Evolutionary conservation across 768 basidiomycete genomes (phyloP).

Genomic region (Leucosporidium creatinivorum): DNA sequence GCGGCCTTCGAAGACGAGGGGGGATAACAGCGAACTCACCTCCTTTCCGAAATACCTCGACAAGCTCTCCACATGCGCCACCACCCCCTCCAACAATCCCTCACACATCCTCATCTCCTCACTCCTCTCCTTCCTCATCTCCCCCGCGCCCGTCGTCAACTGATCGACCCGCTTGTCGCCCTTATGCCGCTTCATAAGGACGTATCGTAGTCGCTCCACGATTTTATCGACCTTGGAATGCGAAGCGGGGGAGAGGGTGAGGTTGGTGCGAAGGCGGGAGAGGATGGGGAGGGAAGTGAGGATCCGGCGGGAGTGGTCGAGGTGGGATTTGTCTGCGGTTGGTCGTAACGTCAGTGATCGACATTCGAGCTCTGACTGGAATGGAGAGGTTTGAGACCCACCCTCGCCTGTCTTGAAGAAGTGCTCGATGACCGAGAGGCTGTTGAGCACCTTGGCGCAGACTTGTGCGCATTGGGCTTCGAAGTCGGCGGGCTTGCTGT

Average conservation of each 20-base stretch:
- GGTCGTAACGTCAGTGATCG: neutral
- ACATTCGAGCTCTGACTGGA: no score
- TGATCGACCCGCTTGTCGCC: slow-evolving; percentile 4
- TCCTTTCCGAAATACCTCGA: no score
- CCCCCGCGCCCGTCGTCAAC: slow-evolving; percentile 2
- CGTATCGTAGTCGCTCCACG: slow-evolving; percentile 13
- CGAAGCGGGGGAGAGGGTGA: neutral
- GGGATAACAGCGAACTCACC: no score
- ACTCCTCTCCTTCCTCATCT: neutral
- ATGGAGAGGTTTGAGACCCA: neutral
- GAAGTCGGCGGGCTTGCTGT: neutral
- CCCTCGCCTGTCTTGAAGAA: slow-evolving; percentile 1
- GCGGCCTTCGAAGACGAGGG: no score
- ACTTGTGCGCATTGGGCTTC: neutral
- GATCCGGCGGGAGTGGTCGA: neutral
- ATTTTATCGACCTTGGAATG: slow-evolving; percentile 14
- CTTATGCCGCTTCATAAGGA: neutral
- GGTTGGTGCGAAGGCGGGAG: neutral
- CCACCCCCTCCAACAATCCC: neutral
- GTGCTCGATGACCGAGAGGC: slow-evolving; percentile 6
- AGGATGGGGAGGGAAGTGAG: slow-evolving; percentile 2
- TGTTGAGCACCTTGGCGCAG: slow-evolving; percentile 7
- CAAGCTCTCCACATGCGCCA: neutral
- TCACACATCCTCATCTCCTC: neutral
- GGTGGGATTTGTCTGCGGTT: neutral